These are phyloP conservation scores for Geotrichum candidum DNA, from an alignment of 1,139 yeast genomes.

Conservation along the genomic window DNA sequence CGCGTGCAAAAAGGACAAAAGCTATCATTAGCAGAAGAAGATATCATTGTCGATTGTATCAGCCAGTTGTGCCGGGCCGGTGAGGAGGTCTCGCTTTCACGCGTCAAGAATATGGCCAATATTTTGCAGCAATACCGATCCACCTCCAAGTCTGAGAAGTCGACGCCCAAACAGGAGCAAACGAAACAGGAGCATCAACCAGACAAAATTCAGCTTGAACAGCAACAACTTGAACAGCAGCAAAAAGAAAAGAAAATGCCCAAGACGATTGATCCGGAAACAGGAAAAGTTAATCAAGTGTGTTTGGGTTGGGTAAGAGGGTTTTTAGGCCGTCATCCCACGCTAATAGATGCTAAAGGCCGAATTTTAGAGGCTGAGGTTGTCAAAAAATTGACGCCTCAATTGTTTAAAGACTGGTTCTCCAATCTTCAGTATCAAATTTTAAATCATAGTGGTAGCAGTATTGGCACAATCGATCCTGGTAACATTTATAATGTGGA, in stretches of 20 bases:
- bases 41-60: conserved; percentile 9
- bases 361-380: conserved; percentile 10
- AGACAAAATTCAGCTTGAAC: background rate
- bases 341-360: conserved; percentile 15
- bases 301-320: conserved; percentile 18
- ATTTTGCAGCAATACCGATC: conserved; percentile 13
- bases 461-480: background rate
- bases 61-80: conserved; percentile 8
- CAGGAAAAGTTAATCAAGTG: conserved; percentile 14
- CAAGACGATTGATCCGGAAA: conserved; percentile 9
- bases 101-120: conserved; percentile 14
- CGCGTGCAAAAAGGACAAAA: conserved; percentile 15
- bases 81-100: conserved; percentile 14
- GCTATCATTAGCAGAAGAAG: conserved; percentile 13
- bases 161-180: background rate
- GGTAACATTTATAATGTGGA: conserved; percentile 12
- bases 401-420: conserved; percentile 10
- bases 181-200: background rate
- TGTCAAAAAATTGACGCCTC: background rate
- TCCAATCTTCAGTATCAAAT: background rate
- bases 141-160: background rate
- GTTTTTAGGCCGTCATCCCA: conserved; percentile 16
- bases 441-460: background rate
- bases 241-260: background rate
- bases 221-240: background rate